These are phyloP conservation scores for Microdochium paspali DNA, from an alignment of 2,329 filamentous ascomycete species.

Conservation along the genomic window DNA sequence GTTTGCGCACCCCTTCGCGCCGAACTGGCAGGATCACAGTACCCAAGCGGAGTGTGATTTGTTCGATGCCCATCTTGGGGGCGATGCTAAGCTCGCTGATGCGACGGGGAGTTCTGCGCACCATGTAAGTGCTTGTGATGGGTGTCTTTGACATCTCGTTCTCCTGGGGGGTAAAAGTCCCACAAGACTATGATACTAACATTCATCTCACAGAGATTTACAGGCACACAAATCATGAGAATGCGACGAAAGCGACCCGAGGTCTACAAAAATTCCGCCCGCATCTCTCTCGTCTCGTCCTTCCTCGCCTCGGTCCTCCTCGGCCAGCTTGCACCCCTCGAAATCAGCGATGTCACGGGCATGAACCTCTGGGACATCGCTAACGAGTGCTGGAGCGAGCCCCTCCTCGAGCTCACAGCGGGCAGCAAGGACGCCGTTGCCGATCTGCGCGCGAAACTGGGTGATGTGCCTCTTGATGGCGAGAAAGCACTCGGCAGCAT, in stretches of 20 bases:
- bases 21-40: slow-evolving; percentile 97
- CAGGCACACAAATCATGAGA: slow-evolving; percentile 90
- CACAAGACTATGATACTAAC: neutral
- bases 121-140: slow-evolving; percentile 53
- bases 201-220: slow-evolving; percentile 61
- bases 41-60: slow-evolving; percentile 85
- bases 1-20: slow-evolving; percentile 78
- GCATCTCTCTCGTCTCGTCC: slow-evolving; percentile 90
- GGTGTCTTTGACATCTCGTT: neutral
- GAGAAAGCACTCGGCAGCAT: slow-evolving; percentile 69
- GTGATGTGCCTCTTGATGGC: slow-evolving; percentile 70
- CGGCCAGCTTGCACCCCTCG: slow-evolving; percentile 76
- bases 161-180: neutral
- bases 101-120: slow-evolving; percentile 89
- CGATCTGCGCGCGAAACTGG: slow-evolving; percentile 69
- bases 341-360: slow-evolving; percentile 89
- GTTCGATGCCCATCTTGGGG: slow-evolving; percentile 68
- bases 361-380: slow-evolving; percentile 96
- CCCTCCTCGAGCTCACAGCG: slow-evolving; percentile 66
- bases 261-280: slow-evolving; percentile 69
- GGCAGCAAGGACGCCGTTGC: slow-evolving; percentile 48
- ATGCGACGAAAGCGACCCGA: slow-evolving; percentile 73
- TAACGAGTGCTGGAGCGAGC: slow-evolving; percentile 61
- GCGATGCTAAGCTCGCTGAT: slow-evolving; percentile 58
- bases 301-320: slow-evolving; percentile 89